Base-by-base conservation (phyloP, 2,329 filamentous ascomycete species). In the Ascomycota sp. region DNA sequence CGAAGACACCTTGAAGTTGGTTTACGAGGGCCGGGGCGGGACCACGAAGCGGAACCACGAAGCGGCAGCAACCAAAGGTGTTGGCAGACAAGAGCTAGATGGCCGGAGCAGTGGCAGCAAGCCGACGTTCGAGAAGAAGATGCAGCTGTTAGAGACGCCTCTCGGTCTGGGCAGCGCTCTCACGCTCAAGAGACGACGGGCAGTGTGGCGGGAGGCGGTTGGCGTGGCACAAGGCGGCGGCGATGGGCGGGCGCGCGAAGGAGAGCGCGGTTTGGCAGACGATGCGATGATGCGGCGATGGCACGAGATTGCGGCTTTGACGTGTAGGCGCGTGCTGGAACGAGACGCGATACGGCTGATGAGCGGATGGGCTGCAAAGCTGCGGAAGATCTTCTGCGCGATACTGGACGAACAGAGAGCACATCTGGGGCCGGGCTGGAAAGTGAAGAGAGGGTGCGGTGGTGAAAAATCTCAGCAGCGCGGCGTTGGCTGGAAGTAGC, bases 1-100 rank as follows among this genome's bases (percentile, higher is more conserved):
- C 26, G 31, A 21, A 32, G 40, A 44, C 41, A 40, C 43, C 42
- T 40, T 41, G 39, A 44, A 38, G 31, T 36, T 38, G 37, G 28
- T 36, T 39, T 38, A 36, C 39, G 40, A 41, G 35, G 37, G 39
- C 37, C 41, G 29, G 32, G 33, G 26, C 33, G 26, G 36, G 32
- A 31, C 32, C 34, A 27, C 16, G 36, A 12, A 25, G 16, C 16
- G 35, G 16, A 11, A 31, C 27, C 21, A 29, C 25, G 32, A 33
- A 35, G 30, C 12, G 30, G 30, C 30, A 7, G 21, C 21, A n/a
- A 10, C 11, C 11, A 6, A 7, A 25, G 16, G 9, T 4, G 9
- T 9, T 5, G 13, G 30, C 30, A 31, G 9, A 24, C 9, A 30
- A 12, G n/a, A 30, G n/a, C 16, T 21, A 21, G 16, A 21, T 21